Evolutionary conservation across 345 rosid genomes (phyloP), one percentile per base, ranked within the genome.

Genomic region (Euphorbia peplus): DNA sequence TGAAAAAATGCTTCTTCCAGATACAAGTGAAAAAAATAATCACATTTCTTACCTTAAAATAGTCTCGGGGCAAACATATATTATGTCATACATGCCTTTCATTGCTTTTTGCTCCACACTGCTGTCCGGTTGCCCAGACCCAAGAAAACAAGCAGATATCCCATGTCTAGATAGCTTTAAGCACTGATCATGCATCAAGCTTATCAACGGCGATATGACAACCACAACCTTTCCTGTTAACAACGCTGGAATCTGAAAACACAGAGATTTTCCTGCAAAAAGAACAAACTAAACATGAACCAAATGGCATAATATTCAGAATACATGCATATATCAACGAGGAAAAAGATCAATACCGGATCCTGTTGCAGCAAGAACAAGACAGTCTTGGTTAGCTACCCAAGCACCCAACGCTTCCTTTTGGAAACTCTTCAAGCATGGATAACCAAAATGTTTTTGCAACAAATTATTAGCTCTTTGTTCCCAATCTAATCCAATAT

Each of bases 111-210:
- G 72, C 80, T 92, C 97, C 42, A 92, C 88, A 14, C 73, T 77
- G 71, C 80, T 86, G 88, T 92, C 98, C 53, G 87, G 88, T 79
- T 92, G 98, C 64, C 98, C 98, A 68, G 98, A 92, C 47, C 97
- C 98, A 67, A 92, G 98, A 77, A 92, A 92, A 76, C 97, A 92
- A 71, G 98, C 93, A 54, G 98, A 83, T 75, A 92, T 78, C 29
- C 83, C 88, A 76, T 32, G 37, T 64, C 67, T 84, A 66, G 96
- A 88, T 30, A 92, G 79, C 72, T 90, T 88, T 26, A 89, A 83
- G 83, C 98, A 92, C 60, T 90, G 97, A 78, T 92, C 98, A 63
- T 90, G 97, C 98, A 92, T 92, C 83, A 92, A 77, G 73, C 98
- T 90, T 68, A 92, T 92, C 87, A 92, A 83, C 54, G 97, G 98